These are phyloP conservation scores for Metschnikowia lunata DNA, from an alignment of 805 yeast genomes.

Conservation along the genomic window DNA sequence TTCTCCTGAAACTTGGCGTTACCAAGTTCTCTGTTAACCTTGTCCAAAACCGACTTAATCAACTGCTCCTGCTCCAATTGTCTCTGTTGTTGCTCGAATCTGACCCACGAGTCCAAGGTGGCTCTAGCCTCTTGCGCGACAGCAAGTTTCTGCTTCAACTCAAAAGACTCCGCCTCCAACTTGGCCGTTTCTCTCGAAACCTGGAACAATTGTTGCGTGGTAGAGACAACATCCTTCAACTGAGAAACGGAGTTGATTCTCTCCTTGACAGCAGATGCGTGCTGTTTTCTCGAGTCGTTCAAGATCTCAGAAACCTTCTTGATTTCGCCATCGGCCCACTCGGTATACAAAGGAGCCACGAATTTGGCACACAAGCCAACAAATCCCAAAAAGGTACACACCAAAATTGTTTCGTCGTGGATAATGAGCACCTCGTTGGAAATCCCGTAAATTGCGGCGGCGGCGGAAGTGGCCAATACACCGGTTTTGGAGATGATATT, in stretches of 20 bases:
- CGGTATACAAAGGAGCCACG: constrained; percentile 91
- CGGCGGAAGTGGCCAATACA: constrained; percentile 88
- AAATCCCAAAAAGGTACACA: constrained; percentile 76
- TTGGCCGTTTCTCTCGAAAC: constrained; percentile 95
- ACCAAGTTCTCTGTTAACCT: constrained; percentile 78
- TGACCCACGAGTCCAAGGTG: constrained; percentile 97
- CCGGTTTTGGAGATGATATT: constrained; percentile 87
- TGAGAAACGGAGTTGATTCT: constrained; percentile 86
- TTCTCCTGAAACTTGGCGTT: constrained; percentile 92
- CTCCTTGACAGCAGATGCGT: constrained; percentile 86
- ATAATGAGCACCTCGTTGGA: constrained; percentile 89
- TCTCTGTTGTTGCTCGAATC: constrained; percentile 95
- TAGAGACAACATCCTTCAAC: constrained; percentile 85
- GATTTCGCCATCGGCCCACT: constrained; percentile 86
- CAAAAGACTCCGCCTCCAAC: constrained; percentile 91
- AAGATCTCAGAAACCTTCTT: constrained; percentile 75
- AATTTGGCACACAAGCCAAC: constrained; percentile 73
- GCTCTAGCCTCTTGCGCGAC: constrained; percentile 88
- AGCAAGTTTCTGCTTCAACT: constrained; percentile 85
- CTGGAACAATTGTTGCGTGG: constrained; percentile 88
- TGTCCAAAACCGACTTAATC: constrained; percentile 77
- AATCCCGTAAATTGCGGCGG: constrained; percentile 91
- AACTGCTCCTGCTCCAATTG: constrained; percentile 93
- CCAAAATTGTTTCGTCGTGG: constrained; percentile 89
- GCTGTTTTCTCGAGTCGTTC: constrained; percentile 84